A percentile compares a stretch with the other conserved stretches of the same genome.
Evolutionary conservation across 2,329 filamentous ascomycete genomes (phyloP).

Genomic region (Dendrostoma leiphaemia): DNA sequence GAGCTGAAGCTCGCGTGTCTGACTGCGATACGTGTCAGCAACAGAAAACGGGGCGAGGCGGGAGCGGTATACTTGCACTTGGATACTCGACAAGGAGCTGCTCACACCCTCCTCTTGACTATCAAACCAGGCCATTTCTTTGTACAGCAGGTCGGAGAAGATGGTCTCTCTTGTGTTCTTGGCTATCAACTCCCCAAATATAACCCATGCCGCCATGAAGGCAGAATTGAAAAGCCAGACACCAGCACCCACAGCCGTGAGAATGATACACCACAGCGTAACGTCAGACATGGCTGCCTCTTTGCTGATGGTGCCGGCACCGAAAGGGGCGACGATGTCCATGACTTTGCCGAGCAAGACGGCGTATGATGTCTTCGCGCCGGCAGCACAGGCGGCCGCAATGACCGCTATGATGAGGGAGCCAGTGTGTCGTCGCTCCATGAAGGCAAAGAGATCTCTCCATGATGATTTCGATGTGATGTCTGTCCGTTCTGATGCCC

Average conservation of each 20-base stretch:
- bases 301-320: conserved; percentile 48
- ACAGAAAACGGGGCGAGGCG: too few species aligned
- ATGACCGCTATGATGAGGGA: conserved; percentile 53
- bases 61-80: conserved; percentile 57
- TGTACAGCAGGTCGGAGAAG: conserved; percentile 68
- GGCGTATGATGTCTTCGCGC: conserved; percentile 63
- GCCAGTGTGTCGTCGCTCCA: conserved; percentile 55
- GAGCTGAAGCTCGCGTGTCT: conserved; percentile 77
- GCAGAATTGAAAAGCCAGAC: conserved; percentile 67
- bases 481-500: not conserved
- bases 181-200: conserved; percentile 80
- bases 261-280: conserved; percentile 57
- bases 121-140: conserved; percentile 83
- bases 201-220: conserved; percentile 70
- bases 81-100: conserved; percentile 68
- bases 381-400: conserved; percentile 58
- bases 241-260: conserved; percentile 61
- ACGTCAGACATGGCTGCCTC: conserved; percentile 54
- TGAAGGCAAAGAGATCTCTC: conserved; percentile 68
- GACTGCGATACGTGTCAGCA: conserved; percentile 47
- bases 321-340: conserved; percentile 65
- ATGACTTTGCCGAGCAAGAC: conserved; percentile 76
- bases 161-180: conserved; percentile 60
- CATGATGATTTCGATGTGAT: conserved; percentile 22
- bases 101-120: conserved; percentile 66